Evolutionary conservation across 148 eudicot genomes (phyloP).

Genomic region (Amaranthus cruentus): DNA sequence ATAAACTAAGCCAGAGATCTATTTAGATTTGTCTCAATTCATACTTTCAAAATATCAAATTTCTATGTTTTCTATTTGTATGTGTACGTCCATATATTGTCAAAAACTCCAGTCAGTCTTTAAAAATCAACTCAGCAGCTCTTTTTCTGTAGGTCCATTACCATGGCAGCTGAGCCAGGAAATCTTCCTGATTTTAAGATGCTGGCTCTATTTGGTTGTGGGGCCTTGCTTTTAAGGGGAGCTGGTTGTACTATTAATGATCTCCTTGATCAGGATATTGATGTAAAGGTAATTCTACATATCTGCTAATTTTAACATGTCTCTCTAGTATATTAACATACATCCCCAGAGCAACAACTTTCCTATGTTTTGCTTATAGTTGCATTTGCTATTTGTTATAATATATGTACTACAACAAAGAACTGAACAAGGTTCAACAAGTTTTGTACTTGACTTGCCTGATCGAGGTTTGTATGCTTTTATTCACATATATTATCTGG

Average conservation of each 20-base stretch:
- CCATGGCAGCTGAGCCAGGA: slow-evolving; percentile 76
- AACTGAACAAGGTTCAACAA: neutral
- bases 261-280: slow-evolving; percentile 70
- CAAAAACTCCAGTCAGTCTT: neutral
- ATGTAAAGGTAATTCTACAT: slow-evolving; percentile 40
- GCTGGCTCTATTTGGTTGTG: slow-evolving; percentile 57
- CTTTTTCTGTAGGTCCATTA: slow-evolving; percentile 60
- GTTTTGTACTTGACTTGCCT: neutral
- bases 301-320: neutral
- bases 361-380: neutral
- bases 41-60: too few species aligned
- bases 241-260: slow-evolving; percentile 79
- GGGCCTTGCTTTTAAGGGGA: slow-evolving; percentile 73
- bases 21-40: too few species aligned
- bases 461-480: neutral
- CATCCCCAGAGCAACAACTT: neutral
- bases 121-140: neutral
- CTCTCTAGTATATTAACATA: neutral
- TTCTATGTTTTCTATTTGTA: too few species aligned
- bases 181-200: slow-evolving; percentile 77
- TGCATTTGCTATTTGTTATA: neutral
- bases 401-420: neutral
- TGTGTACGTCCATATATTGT: neutral
- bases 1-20: too few species aligned
- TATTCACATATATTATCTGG: neutral